phyloP scores from a whole-genome alignment of 257 asterid species.

The Solanum phureja region DNA sequence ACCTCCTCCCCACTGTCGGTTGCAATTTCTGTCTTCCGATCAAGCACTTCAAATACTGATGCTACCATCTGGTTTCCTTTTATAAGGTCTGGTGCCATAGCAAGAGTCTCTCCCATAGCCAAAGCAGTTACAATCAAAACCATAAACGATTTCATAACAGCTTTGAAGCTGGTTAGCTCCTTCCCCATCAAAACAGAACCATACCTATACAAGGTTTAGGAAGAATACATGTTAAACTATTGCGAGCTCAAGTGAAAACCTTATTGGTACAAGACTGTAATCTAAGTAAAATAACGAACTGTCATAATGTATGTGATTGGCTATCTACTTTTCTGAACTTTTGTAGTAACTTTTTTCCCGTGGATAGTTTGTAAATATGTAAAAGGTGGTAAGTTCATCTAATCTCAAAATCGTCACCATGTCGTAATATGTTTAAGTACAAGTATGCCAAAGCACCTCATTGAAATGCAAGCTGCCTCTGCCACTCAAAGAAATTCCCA shows the following conservation, averaged over 20 bases:
- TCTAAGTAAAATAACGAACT: neutral
- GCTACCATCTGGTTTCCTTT: constrained; percentile 90
- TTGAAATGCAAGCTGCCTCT: neutral
- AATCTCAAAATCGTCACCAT: neutral
- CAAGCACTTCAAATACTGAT: constrained; percentile 78
- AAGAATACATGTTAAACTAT: neutral
- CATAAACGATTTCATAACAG: constrained; percentile 89
- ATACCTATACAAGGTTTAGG: constrained; percentile 33
- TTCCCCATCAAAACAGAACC: constrained; percentile 84
- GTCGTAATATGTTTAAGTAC: neutral
- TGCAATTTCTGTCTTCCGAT: constrained; percentile 59
- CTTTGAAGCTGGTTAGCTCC: constrained; percentile 72
- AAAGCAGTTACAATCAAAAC: constrained; percentile 83
- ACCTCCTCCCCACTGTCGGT: constrained; percentile 77
- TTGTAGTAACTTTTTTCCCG: neutral
- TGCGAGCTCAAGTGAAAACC: neutral
- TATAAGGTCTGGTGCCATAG: constrained; percentile 97
- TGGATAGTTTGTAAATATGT: neutral
- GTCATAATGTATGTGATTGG: neutral
- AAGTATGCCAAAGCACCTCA: neutral
- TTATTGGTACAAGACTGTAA: neutral
- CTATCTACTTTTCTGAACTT: neutral
- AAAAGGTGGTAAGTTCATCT: neutral
- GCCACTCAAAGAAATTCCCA: neutral
- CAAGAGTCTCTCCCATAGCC: constrained; percentile 95